Base-by-base conservation (phyloP, 1,139 yeast species). In the Scheffersomyces titani region DNA sequence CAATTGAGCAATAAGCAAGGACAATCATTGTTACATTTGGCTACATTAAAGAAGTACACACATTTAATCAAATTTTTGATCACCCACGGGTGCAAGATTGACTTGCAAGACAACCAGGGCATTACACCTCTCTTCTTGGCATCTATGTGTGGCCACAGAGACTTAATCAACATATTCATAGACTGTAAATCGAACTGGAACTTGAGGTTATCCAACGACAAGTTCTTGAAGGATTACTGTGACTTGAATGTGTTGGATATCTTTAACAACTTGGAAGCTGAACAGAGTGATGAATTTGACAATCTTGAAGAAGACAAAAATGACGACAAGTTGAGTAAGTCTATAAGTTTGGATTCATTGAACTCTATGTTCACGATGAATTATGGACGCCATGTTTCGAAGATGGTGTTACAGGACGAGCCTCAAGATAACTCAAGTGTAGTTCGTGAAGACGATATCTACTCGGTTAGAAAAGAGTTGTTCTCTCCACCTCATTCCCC, bases 111-210 rank as follows among this genome's bases (percentile, higher is more conserved):
- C 70, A 80, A 82, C 52, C 90, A 89, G 69, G 98, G 97, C 1
- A 83, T 86, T 62, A 89, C 97, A 0, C 96, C 98, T 13, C 77
- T 94, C 57, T 97, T 92, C 71, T 86, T 89, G 68, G 97, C 98
- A 0, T 85, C 93, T 21, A 73, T 92, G 65, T 78, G 82, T 62
- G 97, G 97, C 18, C 84, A 88, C 66, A 75, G 90, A 52, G 84
- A 83, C 51, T 77, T 88, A 58, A 86, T 88, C 58, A 75, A 80
- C 53, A 71, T 86, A 53, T 78, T 89, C 62, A 70, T 87, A 50
- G 84, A 81, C 50, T 87, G 89, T 70, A 86, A 83, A 63, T 91
- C 96, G 0, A 88, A 86, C 64, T 78, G 86, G 62, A 80, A 82
- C 61, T 72, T 82, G 65, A 84, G 77, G 62, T 81, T 90, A 48